Evolutionary conservation across 1,284 basidiomycete genomes (phyloP).

Genomic region (Melampsora larici-populina): DNA sequence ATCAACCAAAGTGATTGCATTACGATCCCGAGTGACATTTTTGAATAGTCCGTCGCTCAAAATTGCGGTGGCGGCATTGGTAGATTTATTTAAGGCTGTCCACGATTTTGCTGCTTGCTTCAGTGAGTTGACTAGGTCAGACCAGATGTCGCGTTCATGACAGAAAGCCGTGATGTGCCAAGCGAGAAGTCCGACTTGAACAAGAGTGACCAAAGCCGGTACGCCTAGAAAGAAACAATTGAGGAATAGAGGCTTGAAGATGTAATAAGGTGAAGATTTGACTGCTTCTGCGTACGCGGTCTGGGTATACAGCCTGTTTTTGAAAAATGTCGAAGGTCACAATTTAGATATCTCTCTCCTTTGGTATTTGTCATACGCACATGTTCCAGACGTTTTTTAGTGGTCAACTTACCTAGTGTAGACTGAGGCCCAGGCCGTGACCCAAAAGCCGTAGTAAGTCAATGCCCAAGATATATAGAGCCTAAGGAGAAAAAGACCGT

Average conservation of each 20-base stretch:
- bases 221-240: neutral
- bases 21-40: neutral
- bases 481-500: neutral
- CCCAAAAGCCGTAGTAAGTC: conserved; percentile 1
- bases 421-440: neutral
- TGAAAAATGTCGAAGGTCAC: neutral
- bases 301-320: neutral
- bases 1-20: neutral
- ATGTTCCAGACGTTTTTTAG: neutral
- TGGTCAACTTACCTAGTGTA: neutral
- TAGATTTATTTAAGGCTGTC: neutral
- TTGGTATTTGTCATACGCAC: neutral
- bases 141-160: neutral
- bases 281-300: neutral
- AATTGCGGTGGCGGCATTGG: neutral
- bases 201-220: neutral
- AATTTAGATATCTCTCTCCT: neutral
- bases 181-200: neutral
- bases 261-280: neutral
- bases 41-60: neutral
- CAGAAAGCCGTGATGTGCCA: neutral
- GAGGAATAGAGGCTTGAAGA: neutral
- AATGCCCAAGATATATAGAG: neutral
- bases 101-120: neutral
- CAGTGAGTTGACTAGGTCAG: neutral